Base-by-base conservation (phyloP, 768 basidiomycete species). In the Mycena chlorophos region DNA sequence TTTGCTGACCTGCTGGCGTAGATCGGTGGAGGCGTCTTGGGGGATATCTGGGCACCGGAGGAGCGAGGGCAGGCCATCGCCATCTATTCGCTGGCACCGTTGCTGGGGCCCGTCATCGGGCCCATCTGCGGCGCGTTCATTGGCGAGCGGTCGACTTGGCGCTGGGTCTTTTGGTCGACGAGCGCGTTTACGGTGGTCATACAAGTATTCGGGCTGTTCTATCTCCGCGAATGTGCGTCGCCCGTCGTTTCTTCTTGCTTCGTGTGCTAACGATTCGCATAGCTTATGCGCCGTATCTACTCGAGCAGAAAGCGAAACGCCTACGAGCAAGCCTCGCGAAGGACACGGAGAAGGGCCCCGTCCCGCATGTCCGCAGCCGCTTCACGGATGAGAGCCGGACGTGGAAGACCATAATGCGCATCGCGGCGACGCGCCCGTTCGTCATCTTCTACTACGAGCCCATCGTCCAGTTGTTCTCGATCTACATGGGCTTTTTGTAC, bases 101-200 rank as follows among this genome's bases (percentile, higher is more conserved):
- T 80, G 5, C 67, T 80, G 5, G 78, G 78, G 60, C 75, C 79
- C 0, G 76, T 73, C 1, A 56, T 77, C 12, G 78, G 76, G 5
- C 77, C 79, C 2, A 61, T 72, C 6, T 66, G 69, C 5, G 78
- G 75, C 0, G 73, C 75, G 14, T 78, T 49, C 20, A 80, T 90
- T 25, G 81, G 83, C 0, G 73, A 88, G 38, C 72, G 70, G 31
- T 78, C 85, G 0, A 84, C 84, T 0, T 89, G 88, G 88, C 73
- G 85, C 66, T 89, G 86, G 87, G 86, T 88, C 27, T 90, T 89
- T 66, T 87, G 86, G 82, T 79, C 85, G 0, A 85, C 84, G 3
- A 81, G 75, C 28, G 84, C 88, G 31, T 73, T 78, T 0, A 84
- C 82, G 56, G 83, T 71, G 0, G 57, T 66, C 26, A 66, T 90